Base-by-base conservation (phyloP, 768 basidiomycete species). In the Tricholoma sp. region DNA sequence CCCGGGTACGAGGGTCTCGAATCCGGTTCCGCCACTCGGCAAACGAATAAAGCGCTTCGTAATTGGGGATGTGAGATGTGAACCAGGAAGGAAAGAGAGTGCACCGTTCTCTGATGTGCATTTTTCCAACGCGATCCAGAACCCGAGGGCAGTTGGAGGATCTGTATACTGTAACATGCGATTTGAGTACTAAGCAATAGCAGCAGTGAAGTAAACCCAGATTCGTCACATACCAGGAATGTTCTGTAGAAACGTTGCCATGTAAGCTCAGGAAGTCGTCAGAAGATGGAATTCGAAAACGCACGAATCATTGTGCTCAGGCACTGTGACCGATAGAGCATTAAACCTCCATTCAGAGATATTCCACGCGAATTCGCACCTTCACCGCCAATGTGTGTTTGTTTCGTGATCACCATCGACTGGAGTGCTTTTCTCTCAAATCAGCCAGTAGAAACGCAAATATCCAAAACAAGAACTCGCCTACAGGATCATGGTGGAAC, bases 351-450 rank as follows among this genome's bases (percentile, higher is more conserved):
- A 55, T 34, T 50, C 11, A 39, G 21, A 46, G 21, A 31, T 18
- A 31, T 18, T 37, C 27, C 9, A 39, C 54, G 55, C 21, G 32
- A 19, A 16, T 18, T 61, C 74, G 61, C 56, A 94, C 94, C 94
- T 82, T 90, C 85, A 2, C 94, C 94, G 1, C 97, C 96, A 22
- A 98, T 95, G 55, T 87, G 79, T 4, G 91, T 85, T 67, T 98
- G 94, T 71, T 98, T 98, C 64, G 88, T 94, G 59, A 98, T 99
- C 31, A 96, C 78, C 94, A 97, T 97, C 2, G 90, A 92, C 67
- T 96, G 94, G 31, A 95, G 75, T 2, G 91, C 94, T 89, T 62
- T 29, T 55, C 21, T 22, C 31, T 34, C 37, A n/a, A 6, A 56
- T 53, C 22, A 55, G 46, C 12, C 41, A 19, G n/a, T 9, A 12